Percentiles rank a stretch among this genome's conserved stretches.
These are phyloP conservation scores for Phytophthora hybrid DNA, from an alignment of 352 stramenopile genomes.

Conservation along the genomic window DNA sequence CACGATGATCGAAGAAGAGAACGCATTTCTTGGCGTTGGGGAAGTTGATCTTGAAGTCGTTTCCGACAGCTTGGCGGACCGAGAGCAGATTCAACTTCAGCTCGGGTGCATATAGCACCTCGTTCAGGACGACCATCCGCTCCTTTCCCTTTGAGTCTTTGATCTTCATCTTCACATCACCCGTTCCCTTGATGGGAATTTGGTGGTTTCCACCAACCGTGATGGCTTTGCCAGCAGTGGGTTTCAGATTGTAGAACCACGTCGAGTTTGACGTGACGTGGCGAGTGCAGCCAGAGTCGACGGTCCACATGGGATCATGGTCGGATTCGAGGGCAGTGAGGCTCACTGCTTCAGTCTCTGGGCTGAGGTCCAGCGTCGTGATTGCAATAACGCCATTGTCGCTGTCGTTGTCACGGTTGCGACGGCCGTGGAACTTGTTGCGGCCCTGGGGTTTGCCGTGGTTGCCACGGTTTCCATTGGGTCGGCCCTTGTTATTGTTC, in stretches of 20 bases:
- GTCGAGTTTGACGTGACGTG: slow-evolving; percentile 7
- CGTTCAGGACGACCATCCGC: slow-evolving; percentile 1
- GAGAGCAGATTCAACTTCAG: slow-evolving; percentile 21
- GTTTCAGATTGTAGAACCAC: slow-evolving; percentile 12
- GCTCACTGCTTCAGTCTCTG: not conserved
- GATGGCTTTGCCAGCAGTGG: slow-evolving; percentile 12
- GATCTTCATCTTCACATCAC: slow-evolving; percentile 15
- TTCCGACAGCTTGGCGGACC: slow-evolving; percentile 19
- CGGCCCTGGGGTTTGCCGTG: not conserved
- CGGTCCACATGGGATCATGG: slow-evolving; percentile 1
- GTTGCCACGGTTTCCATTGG: not conserved
- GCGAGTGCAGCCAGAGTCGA: slow-evolving; percentile 26
- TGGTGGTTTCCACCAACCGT: slow-evolving; percentile 29
- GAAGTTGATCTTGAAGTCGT: slow-evolving; percentile 27
- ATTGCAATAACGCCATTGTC: slow-evolving; percentile 28
- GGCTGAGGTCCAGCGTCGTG: slow-evolving; percentile 9
- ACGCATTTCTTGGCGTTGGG: slow-evolving; percentile 29
- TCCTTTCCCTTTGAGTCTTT: slow-evolving; percentile 15
- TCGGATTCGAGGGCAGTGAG: not conserved
- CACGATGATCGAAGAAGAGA: slow-evolving; percentile 16
- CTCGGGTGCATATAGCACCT: slow-evolving; percentile 18
- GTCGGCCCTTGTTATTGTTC: not conserved
- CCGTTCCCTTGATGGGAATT: slow-evolving; percentile 14
- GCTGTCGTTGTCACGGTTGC: not conserved
- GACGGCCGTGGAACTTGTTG: slow-evolving; percentile 17